Evolutionary conservation across 345 rosid genomes (phyloP).

Genomic region (Populus tremula): DNA sequence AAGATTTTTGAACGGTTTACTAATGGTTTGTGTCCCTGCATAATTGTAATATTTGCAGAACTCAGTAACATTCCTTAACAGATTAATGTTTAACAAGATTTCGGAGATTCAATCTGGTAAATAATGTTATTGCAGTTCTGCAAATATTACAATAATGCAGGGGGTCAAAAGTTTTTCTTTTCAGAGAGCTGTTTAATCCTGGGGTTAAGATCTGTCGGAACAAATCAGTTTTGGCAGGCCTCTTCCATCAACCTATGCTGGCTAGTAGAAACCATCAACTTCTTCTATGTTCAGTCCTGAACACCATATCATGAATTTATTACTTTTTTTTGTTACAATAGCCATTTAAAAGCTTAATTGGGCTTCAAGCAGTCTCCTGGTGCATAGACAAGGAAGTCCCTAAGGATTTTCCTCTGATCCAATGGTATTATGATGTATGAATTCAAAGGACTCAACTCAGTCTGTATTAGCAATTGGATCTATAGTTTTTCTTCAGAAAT

Average conservation of each 20-base stretch:
- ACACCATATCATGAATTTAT: background rate
- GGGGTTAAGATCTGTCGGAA: background rate
- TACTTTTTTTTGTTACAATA: background rate
- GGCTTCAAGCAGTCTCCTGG: background rate
- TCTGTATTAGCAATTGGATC: background rate
- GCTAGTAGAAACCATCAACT: too few relatives aligned
- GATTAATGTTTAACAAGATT: too few relatives aligned
- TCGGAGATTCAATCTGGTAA: background rate
- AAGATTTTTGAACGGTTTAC: constrained; percentile 27
- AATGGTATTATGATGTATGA: background rate
- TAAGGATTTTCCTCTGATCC: background rate
- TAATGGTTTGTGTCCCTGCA: constrained; percentile 24
- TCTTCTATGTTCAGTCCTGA: too few relatives aligned
- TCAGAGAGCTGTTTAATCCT: background rate
- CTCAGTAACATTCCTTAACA: too few relatives aligned
- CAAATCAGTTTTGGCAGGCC: background rate
- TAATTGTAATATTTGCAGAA: too few relatives aligned
- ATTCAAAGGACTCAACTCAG: background rate
- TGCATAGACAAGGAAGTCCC: background rate
- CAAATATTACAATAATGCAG: background rate
- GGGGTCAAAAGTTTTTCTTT: background rate
- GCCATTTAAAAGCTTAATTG: background rate
- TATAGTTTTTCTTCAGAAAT: too few relatives aligned
- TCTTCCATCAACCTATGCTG: background rate
- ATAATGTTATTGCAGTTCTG: background rate